phyloP scores from a whole-genome alignment of 1,284 basidiomycete genomes.

The Sanguinoderma infundibulare region DNA sequence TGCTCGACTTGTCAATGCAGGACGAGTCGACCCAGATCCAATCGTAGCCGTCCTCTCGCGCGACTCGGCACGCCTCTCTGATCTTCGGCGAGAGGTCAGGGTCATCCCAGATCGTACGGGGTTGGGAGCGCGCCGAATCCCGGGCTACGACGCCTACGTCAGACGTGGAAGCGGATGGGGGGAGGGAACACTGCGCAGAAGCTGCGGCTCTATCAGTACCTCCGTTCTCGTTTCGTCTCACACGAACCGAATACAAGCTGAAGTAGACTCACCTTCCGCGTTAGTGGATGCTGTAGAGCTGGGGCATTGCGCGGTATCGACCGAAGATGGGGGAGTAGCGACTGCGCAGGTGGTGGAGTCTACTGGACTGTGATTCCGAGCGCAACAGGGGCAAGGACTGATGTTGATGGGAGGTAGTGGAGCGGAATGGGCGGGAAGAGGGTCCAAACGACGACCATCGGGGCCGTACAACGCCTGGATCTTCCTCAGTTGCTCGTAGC shows the following conservation, averaged over 20 bases:
- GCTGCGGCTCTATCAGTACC: background rate
- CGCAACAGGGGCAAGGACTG: background rate
- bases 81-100: background rate
- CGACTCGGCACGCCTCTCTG: background rate
- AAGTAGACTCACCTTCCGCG: too few relatives aligned
- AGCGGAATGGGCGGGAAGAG: background rate
- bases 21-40: conserved; percentile 12
- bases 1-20: conserved; percentile 12
- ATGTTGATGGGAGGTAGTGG: background rate
- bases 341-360: too few relatives aligned
- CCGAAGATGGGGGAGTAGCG: too few relatives aligned
- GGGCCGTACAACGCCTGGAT: background rate
- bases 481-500: background rate
- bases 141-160: background rate
- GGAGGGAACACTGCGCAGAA: background rate
- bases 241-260: too few relatives aligned
- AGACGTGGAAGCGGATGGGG: background rate
- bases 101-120: background rate
- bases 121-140: background rate
- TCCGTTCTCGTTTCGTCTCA: too few relatives aligned
- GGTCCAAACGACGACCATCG: too few relatives aligned
- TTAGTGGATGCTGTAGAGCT: too few relatives aligned
- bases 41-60: background rate
- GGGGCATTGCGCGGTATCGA: too few relatives aligned
- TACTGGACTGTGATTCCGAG: too few relatives aligned